Evolutionary conservation across 441 rosid species (phyloP).

Genomic region (Raphanus hybrid): DNA sequence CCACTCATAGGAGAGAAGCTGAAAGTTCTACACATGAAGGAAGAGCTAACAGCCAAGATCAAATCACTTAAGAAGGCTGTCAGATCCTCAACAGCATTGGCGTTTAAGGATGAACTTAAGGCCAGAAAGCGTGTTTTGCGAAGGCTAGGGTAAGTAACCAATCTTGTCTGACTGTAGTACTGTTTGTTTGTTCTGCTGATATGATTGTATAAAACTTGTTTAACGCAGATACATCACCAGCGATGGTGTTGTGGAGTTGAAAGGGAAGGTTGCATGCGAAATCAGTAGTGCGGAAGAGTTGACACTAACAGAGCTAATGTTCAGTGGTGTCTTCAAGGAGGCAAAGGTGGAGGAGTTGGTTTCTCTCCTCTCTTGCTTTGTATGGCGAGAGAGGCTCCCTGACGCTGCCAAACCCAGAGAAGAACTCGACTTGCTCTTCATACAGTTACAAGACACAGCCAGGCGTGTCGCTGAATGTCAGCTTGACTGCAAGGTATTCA

Average conservation of each 20-base stretch:
- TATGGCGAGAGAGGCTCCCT: slow-evolving; percentile 94
- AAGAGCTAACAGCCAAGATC: slow-evolving; percentile 76
- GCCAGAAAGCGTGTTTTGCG: slow-evolving; percentile 77
- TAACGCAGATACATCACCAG: slow-evolving; percentile 72
- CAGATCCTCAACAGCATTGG: slow-evolving; percentile 80
- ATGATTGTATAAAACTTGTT: slow-evolving; percentile 25
- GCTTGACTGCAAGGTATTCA: slow-evolving; percentile 89
- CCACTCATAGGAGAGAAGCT: slow-evolving; percentile 84
- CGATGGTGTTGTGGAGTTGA: slow-evolving; percentile 83
- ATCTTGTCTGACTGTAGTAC: background rate
- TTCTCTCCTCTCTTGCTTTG: slow-evolving; percentile 94
- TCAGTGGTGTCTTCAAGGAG: slow-evolving; percentile 86
- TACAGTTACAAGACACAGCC: slow-evolving; percentile 90
- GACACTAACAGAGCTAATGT: slow-evolving; percentile 89
- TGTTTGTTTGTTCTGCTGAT: background rate
- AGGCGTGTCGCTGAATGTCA: slow-evolving; percentile 89
- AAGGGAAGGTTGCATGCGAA: slow-evolving; percentile 97
- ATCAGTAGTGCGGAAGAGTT: slow-evolving; percentile 96
- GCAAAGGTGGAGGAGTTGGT: slow-evolving; percentile 90
- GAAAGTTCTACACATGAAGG: slow-evolving; percentile 74
- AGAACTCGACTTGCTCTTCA: slow-evolving; percentile 86
- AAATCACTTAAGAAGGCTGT: slow-evolving; percentile 78
- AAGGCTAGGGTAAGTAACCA: background rate
- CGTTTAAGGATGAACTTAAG: slow-evolving; percentile 96
- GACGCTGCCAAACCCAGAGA: slow-evolving; percentile 93